Evolutionary conservation across 1,284 basidiomycete species (phyloP), one percentile per base, ranked within the genome.

Genomic region (Boletellus dicymbophilus): DNA sequence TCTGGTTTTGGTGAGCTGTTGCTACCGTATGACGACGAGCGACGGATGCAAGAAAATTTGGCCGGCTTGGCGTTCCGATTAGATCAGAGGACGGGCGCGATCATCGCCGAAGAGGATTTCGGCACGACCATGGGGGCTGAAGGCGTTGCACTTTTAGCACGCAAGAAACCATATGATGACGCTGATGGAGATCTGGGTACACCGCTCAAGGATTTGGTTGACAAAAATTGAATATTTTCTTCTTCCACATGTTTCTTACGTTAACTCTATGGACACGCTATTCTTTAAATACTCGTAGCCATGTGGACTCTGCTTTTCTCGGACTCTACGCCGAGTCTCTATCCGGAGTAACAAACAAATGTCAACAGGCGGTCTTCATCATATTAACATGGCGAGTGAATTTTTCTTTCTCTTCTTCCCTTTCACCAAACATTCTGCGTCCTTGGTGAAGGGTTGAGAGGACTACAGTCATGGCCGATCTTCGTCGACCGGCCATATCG

Each of bases 1-100:
- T 83, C 81, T 28, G 84, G 83, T 25, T 84, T 84, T 51, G 84
- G 82, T 25, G 73, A 81, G 38, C 70, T 83, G 13, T 64, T 85
- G n/a, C 58, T 77, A 21, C 85, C 84, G 1, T 84, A 81, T 49
- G 83, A 87, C 59, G 66, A 77, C 46, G 65, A 72, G 36, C 42
- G 51, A 25, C 67, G 65, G 8, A 67, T 87, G 28, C 66, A 70
- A 28, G 62, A 67, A 42, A 84, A 80, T 55, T 65, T 87, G 27
- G 62, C 66, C n/a, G 76, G 75, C 3, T 57, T 86, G 44, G 68
- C 67, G n/a, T 87, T 87, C 68, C 60, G 74, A 27, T 57, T 88
- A 42, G 85, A 87, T 57, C 63, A 58, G 44, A 65, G 78, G 34
- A 84, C 84, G 1, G 84, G 85, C 22, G 84, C 81, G 15, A 79